Evolutionary conservation across 768 basidiomycete genomes (phyloP).

Genomic region (Fomitopsis serialis): DNA sequence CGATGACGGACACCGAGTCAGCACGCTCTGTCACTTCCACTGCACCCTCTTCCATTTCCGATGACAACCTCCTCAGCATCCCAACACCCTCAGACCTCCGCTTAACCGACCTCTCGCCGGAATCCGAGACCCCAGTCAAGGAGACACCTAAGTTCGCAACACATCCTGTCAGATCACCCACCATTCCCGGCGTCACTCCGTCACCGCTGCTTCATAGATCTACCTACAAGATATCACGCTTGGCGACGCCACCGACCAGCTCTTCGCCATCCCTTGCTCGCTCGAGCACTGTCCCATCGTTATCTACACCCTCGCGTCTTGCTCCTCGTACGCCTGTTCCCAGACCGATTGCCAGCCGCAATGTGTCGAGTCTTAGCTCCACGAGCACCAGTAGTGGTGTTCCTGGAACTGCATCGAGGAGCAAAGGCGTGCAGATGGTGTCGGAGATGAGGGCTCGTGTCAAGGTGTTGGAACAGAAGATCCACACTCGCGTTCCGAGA

Average conservation of each 20-base stretch:
- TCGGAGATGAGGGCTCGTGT: slow-evolving; percentile 88
- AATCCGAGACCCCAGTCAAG: slow-evolving; percentile 33
- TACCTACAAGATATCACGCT: slow-evolving; percentile 36
- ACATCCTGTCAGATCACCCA: slow-evolving; percentile 9
- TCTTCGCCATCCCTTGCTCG: slow-evolving; percentile 47
- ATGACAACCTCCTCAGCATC: slow-evolving; percentile 55
- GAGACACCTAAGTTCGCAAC: slow-evolving; percentile 24
- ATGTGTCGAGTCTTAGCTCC: slow-evolving; percentile 30
- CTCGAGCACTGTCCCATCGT: slow-evolving; percentile 51
- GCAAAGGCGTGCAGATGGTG: slow-evolving; percentile 87
- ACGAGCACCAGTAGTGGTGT: slow-evolving; percentile 23
- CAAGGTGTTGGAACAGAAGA: slow-evolving; percentile 76
- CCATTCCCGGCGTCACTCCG: slow-evolving; percentile 5
- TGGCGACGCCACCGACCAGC: slow-evolving; percentile 33
- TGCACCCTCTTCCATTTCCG: slow-evolving; percentile 33
- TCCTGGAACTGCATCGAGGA: slow-evolving; percentile 51
- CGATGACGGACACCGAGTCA: neutral
- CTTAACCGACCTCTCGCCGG: slow-evolving; percentile 49
- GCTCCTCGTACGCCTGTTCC: slow-evolving; percentile 23
- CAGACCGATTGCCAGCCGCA: slow-evolving; percentile 34
- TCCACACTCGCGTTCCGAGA: slow-evolving; percentile 82
- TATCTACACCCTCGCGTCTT: slow-evolving; percentile 39
- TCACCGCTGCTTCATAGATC: slow-evolving; percentile 38
- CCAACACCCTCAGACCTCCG: slow-evolving; percentile 57
- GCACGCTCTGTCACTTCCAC: slow-evolving; percentile 18